phyloP scores from a whole-genome alignment of 148 eudicot genomes.

The Dianthus caryophyllus region DNA sequence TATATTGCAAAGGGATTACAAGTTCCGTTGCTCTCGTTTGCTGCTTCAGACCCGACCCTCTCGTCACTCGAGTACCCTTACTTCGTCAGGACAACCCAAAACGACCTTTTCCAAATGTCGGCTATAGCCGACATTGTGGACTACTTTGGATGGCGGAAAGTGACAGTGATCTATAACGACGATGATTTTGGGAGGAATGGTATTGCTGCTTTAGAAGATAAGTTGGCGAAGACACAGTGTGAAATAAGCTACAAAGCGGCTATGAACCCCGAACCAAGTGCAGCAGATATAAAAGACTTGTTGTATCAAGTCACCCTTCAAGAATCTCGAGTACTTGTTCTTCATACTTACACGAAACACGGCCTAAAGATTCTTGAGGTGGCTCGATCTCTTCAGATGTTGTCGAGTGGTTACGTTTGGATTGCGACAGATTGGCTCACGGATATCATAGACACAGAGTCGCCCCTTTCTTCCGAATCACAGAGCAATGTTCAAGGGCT shows the following conservation, averaged over 20 bases:
- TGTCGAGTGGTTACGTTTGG: slow-evolving; percentile 64
- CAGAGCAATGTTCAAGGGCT: slow-evolving; percentile 42
- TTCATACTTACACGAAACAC: slow-evolving; percentile 38
- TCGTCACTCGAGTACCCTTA: slow-evolving; percentile 51
- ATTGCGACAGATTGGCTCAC: slow-evolving; percentile 71
- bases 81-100: slow-evolving; percentile 44
- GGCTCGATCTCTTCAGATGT: slow-evolving; percentile 51
- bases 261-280: slow-evolving; percentile 30
- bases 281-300: slow-evolving; percentile 35
- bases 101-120: slow-evolving; percentile 58
- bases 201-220: slow-evolving; percentile 41
- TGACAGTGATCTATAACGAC: slow-evolving; percentile 47
- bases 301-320: slow-evolving; percentile 35
- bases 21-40: slow-evolving; percentile 58
- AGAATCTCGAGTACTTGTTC: slow-evolving; percentile 52
- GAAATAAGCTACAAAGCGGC: slow-evolving; percentile 45
- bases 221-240: slow-evolving; percentile 36
- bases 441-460: slow-evolving; percentile 39
- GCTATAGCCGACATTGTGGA: slow-evolving; percentile 53
- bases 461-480: slow-evolving; percentile 31
- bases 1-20: slow-evolving; percentile 51
- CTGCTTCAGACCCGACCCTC: slow-evolving; percentile 60
- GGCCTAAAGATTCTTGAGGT: slow-evolving; percentile 40
- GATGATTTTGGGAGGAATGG: slow-evolving; percentile 72
- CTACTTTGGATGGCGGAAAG: slow-evolving; percentile 53